Evolutionary conservation across 257 asterid genomes (phyloP), one percentile per base, ranked within the genome.

Genomic region (Solanum peruvianum): DNA sequence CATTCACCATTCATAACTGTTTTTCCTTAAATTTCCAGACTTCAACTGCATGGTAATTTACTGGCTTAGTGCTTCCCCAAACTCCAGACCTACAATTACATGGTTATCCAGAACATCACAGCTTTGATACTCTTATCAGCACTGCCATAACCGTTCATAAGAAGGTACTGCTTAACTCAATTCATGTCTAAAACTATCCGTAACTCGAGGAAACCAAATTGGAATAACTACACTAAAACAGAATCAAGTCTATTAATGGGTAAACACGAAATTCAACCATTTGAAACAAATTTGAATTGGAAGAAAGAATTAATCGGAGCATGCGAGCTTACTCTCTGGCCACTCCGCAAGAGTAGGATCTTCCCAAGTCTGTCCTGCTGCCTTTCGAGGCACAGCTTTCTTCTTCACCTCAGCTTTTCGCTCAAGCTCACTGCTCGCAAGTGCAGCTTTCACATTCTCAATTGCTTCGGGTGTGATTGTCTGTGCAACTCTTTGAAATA

Each of bases 271-370:
- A 52, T 56, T 18, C n/a, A 56, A 18, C n/a, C n/a, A 56, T 56
- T 56, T 11, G 7, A 80, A 44, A 29, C 27, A 9, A 27, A 56
- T 18, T 2, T 62, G 52, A 47, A 47, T 18, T 29, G 11, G 67
- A 47, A 5, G 66, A 80, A 80, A 80, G 7, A 80, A 27, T 80
- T 27, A 27, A 80, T 15, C 11, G 1, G 67, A 10, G 42, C 84
- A 27, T 21, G 12, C 67, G 13, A 18, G 73, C 98, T 41, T 92
- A 97, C 99, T 95, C 88, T 97, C 99, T 23, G 99, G 99, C 99
- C 99, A 96, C 64, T 97, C 99, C 15, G 99, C 97, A 69, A 97
- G 97, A 67, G 98, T 92, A 42, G 99, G 97, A 90, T 96, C 99
- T 90, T 64, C 71, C 71, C 71, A 64, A 64, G 31, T 64, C 71